Percentiles rank a stretch among this genome's conserved stretches.
phyloP scores from a whole-genome alignment of 2,329 filamentous ascomycete genomes.

The Corinectria fuckeliana region DNA sequence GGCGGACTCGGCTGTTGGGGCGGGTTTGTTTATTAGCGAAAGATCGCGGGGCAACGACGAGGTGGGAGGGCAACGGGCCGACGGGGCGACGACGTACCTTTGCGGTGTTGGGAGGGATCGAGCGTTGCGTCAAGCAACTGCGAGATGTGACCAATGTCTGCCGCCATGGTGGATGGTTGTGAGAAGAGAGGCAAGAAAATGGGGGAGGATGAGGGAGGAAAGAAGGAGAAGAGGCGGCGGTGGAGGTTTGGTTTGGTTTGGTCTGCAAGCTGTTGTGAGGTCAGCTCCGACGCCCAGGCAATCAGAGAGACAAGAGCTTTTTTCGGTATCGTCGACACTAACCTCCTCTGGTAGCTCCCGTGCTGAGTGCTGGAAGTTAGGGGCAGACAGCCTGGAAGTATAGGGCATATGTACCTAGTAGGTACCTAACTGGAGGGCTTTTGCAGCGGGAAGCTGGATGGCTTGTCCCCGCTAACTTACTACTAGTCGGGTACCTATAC shows the following conservation, averaged over 20 bases:
- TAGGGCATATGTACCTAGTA: constrained; percentile 3
- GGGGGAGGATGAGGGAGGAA: constrained; percentile 12
- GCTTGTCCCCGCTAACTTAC: too few species aligned
- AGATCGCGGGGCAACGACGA: constrained; percentile 39
- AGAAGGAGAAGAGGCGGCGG: constrained; percentile 24
- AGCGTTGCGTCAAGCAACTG: constrained; percentile 90
- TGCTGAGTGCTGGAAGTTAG: neutral
- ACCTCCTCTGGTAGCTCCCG: constrained; percentile 8
- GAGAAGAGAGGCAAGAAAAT: constrained; percentile 22
- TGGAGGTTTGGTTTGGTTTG: constrained; percentile 18
- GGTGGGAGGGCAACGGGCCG: constrained; percentile 34
- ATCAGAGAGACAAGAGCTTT: constrained; percentile 2
- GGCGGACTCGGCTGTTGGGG: constrained; percentile 74
- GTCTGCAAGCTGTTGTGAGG: constrained; percentile 26
- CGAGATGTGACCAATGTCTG: constrained; percentile 68
- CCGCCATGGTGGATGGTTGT: constrained; percentile 56
- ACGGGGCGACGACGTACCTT: constrained; percentile 69
- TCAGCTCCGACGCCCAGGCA: constrained; percentile 13
- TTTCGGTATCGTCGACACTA: constrained; percentile 5
- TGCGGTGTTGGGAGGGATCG: constrained; percentile 84
- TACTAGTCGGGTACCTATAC: too few species aligned
- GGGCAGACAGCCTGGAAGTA: neutral
- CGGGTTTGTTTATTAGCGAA: constrained; percentile 45
- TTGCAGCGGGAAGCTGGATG: neutral
- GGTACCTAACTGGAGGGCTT: too few species aligned